A percentile compares a stretch with the other conserved stretches of the same genome.
Conservation (phyloP, 208 protist genomes). For the Trypanosoma avium region DNA sequence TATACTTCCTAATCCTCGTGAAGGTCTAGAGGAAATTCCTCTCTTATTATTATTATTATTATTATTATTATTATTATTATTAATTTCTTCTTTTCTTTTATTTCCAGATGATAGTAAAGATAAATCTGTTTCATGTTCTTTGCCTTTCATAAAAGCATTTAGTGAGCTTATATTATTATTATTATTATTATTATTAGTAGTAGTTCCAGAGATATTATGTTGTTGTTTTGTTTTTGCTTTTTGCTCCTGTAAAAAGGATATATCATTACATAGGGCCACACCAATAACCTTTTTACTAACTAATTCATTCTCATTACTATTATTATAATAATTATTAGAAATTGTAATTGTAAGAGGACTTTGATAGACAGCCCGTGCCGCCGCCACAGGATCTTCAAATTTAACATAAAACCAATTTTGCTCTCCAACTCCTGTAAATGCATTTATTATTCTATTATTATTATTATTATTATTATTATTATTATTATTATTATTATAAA, state of each 20-base stretch:
- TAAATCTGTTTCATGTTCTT: no score
- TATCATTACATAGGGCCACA: conserved; percentile 50
- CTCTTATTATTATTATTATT: background rate
- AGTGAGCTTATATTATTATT: background rate
- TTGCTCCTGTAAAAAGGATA: conserved; percentile 35
- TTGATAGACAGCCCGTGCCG: conserved; percentile 51
- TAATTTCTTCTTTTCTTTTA: no score
- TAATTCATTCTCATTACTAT: background rate
- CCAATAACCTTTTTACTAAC: conserved; percentile 17
- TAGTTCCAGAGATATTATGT: background rate
- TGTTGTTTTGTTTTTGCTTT: conserved; percentile 6
- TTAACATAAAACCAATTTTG: conserved; percentile 54
- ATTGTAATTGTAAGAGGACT: conserved; percentile 28
- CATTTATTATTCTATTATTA: background rate
- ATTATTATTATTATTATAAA: no score
- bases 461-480: no score
- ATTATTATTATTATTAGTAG: background rate
- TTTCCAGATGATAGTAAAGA: no score
- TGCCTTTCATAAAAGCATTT: no score
- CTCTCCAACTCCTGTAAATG: background rate
- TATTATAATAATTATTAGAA: background rate
- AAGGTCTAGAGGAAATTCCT: background rate
- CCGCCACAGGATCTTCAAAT: conserved; percentile 50
- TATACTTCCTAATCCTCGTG: conserved; percentile 20
- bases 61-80: background rate